Percentiles rank a stretch among this genome's conserved stretches.
Evolutionary conservation across 2,329 filamentous ascomycete genomes (phyloP).

Genomic region (Zelopaecilomyces penicillatus): DNA sequence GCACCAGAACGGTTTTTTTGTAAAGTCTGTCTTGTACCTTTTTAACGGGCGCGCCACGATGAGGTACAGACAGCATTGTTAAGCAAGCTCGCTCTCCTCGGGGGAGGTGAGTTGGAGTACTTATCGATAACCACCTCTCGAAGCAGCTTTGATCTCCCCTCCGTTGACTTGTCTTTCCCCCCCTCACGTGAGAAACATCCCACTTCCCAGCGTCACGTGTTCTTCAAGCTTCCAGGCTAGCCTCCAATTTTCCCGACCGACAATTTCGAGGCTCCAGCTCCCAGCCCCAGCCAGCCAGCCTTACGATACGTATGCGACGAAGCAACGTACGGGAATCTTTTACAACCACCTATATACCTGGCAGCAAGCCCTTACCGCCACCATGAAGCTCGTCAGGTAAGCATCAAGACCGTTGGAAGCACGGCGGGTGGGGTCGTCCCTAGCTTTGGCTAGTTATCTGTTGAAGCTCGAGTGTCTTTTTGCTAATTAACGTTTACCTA

Average conservation of each 20-base stretch:
- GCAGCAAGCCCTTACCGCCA: constrained; percentile 30
- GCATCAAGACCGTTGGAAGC: constrained; percentile 52
- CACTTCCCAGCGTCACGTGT: background rate
- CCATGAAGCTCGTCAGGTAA: constrained; percentile 96
- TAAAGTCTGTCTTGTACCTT: no score
- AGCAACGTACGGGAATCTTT: constrained; percentile 6
- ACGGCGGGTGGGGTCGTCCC: constrained; percentile 67
- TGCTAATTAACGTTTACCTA: constrained; percentile 19
- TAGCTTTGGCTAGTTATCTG: background rate
- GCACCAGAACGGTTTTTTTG: no score
- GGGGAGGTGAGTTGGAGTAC: no score
- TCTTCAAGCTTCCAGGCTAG: constrained; percentile 9
- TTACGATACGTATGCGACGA: constrained; percentile 8
- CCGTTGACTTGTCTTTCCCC: background rate
- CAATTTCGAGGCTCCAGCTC: constrained; percentile 16
- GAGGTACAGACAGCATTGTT: no score
- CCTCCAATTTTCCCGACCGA: constrained; percentile 23
- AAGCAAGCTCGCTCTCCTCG: no score
- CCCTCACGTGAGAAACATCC: constrained; percentile 4
- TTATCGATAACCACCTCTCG: no score
- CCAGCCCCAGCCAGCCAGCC: constrained; percentile 4
- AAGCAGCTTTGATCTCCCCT: background rate
- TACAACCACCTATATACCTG: constrained; percentile 6
- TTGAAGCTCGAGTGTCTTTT: constrained; percentile 12
- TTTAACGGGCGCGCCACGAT: no score